These are phyloP conservation scores for Scutellaria barbata DNA, from an alignment of 257 asterid genomes.

Conservation along the genomic window DNA sequence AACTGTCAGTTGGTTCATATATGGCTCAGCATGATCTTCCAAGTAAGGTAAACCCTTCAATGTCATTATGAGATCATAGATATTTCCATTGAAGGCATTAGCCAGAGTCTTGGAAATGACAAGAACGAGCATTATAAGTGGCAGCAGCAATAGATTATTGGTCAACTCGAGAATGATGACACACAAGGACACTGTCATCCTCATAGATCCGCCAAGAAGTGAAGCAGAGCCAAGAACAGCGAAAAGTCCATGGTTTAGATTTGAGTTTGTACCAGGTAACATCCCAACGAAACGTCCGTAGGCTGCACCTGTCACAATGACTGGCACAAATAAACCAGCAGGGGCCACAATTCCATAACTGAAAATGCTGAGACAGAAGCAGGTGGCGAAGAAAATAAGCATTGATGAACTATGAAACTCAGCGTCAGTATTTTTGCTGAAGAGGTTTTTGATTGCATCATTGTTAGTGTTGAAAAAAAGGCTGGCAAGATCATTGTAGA, in stretches of 20 bases:
- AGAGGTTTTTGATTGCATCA: constrained; percentile 90
- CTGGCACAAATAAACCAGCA: constrained; percentile 86
- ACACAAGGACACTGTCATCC: constrained; percentile 91
- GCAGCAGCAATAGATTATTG: constrained; percentile 70
- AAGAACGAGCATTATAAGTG: constrained; percentile 86
- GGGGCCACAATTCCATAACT: constrained; percentile 94
- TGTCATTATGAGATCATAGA: constrained; percentile 76
- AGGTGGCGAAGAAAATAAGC: constrained; percentile 73
- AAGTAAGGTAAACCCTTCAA: constrained; percentile 84
- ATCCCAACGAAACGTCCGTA: constrained; percentile 86
- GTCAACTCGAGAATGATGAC: constrained; percentile 87
- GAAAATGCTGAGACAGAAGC: constrained; percentile 75
- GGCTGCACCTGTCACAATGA: constrained; percentile 91
- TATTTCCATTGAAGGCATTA: constrained; percentile 72
- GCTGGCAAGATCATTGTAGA: constrained; percentile 94
- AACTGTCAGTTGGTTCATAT: constrained; percentile 81
- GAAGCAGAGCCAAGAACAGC: constrained; percentile 95
- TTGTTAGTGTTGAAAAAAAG: constrained; percentile 92
- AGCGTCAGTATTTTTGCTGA: constrained; percentile 82
- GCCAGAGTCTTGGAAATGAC: constrained; percentile 89
- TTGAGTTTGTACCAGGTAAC: constrained; percentile 62
- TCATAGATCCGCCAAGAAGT: constrained; percentile 95
- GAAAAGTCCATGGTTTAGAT: constrained; percentile 87
- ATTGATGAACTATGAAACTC: constrained; percentile 76
- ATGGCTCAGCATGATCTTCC: constrained; percentile 81